phyloP scores from a whole-genome alignment of 805 yeast genomes.

The Clavispora vitiphila region DNA sequence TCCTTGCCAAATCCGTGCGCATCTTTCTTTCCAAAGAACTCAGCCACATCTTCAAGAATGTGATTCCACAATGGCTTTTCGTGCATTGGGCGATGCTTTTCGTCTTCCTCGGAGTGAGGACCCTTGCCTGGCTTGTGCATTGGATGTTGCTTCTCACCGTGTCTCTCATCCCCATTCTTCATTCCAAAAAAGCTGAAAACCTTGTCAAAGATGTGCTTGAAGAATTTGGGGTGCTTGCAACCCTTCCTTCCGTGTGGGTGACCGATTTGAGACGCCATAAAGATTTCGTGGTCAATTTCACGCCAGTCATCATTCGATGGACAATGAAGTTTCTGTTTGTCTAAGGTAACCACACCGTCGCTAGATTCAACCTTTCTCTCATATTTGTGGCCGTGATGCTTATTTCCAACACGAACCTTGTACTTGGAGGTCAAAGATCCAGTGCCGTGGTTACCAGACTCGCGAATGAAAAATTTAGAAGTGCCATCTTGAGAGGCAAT shows the following conservation, averaged over 20 bases:
- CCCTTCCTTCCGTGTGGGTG: constrained; percentile 2
- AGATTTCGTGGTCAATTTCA: constrained; percentile 4
- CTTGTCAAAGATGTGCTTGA: not conserved
- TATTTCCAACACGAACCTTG: constrained; percentile 16
- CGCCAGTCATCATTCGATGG: constrained; percentile 6
- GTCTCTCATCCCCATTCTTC: not conserved
- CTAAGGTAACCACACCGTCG: constrained; percentile 25
- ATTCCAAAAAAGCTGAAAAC: not conserved
- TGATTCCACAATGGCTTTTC: not conserved
- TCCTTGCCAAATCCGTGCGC: not conserved
- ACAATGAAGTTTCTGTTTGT: constrained; percentile 1
- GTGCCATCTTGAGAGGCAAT: constrained; percentile 40
- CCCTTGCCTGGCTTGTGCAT: not conserved
- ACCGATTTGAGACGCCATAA: constrained; percentile 1
- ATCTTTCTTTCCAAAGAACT: not conserved
- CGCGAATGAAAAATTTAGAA: constrained; percentile 37
- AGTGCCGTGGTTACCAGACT: constrained; percentile 43
- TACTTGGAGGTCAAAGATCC: constrained; percentile 35
- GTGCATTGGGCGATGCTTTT: not conserved
- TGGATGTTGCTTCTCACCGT: not conserved
- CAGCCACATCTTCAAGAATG: not conserved
- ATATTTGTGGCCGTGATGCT: constrained; percentile 14
- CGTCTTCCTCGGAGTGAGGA: not conserved
- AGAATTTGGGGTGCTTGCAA: not conserved
- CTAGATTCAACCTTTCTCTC: constrained; percentile 30